These are phyloP conservation scores for Fallopia convolvulus DNA, from an alignment of 148 eudicot species.

Conservation along the genomic window DNA sequence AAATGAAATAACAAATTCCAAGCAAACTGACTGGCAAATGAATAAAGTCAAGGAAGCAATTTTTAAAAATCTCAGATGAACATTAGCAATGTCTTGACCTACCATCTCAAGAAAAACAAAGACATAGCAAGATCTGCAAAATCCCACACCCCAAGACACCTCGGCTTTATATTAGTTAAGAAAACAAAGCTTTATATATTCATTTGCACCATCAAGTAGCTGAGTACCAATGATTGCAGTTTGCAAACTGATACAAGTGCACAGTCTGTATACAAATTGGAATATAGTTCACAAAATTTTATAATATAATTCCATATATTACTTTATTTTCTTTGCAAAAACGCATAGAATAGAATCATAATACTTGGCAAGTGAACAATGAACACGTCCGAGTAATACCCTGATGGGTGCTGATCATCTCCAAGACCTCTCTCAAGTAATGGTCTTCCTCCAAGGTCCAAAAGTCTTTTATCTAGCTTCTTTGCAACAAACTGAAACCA, in stretches of 20 bases:
- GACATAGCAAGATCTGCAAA: background rate
- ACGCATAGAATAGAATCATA: background rate
- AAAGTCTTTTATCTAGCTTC: conserved; percentile 86
- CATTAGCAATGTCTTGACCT: background rate
- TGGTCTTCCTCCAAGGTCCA: conserved; percentile 66
- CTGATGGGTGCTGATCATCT: conserved; percentile 97
- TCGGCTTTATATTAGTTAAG: background rate
- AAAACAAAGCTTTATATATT: background rate
- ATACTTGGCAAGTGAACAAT: background rate
- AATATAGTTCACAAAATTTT: background rate
- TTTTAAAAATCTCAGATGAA: background rate
- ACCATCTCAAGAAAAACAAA: background rate
- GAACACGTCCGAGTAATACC: conserved; percentile 40
- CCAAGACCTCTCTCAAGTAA: conserved; percentile 85
- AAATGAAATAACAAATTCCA: background rate
- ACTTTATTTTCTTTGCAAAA: background rate
- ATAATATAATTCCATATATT: background rate
- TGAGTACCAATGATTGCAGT: background rate
- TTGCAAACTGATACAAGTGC: background rate
- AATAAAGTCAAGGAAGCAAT: background rate
- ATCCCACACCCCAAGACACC: background rate
- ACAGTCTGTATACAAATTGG: background rate
- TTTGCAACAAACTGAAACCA: conserved; percentile 86
- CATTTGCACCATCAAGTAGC: background rate
- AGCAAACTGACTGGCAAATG: background rate